Base-by-base conservation (phyloP, 2,329 filamentous ascomycete species). In the Nannizziopsis barbatae region DNA sequence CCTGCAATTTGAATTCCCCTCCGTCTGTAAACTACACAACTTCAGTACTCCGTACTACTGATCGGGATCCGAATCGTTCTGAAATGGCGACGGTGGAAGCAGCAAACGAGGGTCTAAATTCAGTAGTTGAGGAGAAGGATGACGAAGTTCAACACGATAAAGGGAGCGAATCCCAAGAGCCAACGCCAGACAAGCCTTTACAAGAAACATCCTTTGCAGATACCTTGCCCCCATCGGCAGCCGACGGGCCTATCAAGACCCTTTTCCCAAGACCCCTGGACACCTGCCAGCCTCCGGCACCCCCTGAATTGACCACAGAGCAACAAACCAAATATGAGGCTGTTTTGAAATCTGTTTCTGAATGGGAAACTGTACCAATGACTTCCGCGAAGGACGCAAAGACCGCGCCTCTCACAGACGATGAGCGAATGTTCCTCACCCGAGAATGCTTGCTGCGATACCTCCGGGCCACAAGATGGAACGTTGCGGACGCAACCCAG, bases 381-480 rank as follows among this genome's bases (percentile, higher is more conserved):
- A 79, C 80, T 15, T 73, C 74, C 5, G 76, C 77, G 47, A 82
- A 77, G 53, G 71, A 71, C 47, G 69, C 76, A 9, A 66, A 73
- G 8, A 71, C 71, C 52, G 75, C 78, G 2, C 80, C 86, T 1
- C 69, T 96, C 50, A 81, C 79, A 44, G 87, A 94, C 50, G 70
- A 73, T 44, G 92, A 98, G 69, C 83, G 80, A 60, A 80, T 92
- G 70, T 98, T 87, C 81, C 76, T 98, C 56, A 95, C 89, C 10
- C 80, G 81, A 55, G 92, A 98, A 65, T 96, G 90, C 63, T 75
- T 98, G 12, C 75, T 95, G 36, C 84, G 92, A 57, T 98, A 95
- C 65, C 80, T 98, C 27, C 84, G 90, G 51, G 92, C 92, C 15
- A 89, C 87, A 33, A 95, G 94, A 68, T 98, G 92, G 88, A 75